Evolutionary conservation across 108 stramenopile species (phyloP), one percentile per base, ranked within the genome.

Genomic region (Stephanodiscus triporus): DNA sequence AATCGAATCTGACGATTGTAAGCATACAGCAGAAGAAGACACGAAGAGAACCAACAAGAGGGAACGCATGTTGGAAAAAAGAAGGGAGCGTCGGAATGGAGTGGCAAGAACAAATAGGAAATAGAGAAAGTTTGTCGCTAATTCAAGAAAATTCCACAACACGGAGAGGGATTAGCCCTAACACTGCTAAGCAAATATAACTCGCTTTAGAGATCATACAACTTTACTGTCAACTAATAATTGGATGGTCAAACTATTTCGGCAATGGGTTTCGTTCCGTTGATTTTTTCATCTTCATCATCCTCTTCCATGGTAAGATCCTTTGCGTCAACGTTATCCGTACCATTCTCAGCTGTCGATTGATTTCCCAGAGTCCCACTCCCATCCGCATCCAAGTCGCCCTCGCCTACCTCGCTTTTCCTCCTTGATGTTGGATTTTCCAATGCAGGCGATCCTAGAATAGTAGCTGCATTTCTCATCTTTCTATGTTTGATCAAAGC

Each of bases 31-130:
- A 42, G 22, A 0, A 50, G 56, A 22, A 2, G 61, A 63, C 0
- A 63, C 37, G 13, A 60, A 29, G 16, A 42, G 19, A 58, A 9
- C 50, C 16, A 23, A 55, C 16, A 61, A 48, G 43, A 63, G 75
- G 54, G 53, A 69, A 37, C 61, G 68, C 23, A 62, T 34, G 16
- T 55, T 68, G 49, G 40, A 68, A 43, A 43, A 66, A 60, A 57
- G 74, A n/a, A 67, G 32, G 60, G 60, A 38, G 36, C 60, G 60
- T 11, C 19, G 36, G 20, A 61, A 40, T 22, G 60, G 37, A 37
- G 19, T 57, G 30, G 2, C 27, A n/a, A 30, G 2, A 0, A 57
- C 56, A 34, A 38, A 61, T 19, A 19, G 36, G 38, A 40, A 61
- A 61, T 61, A 40, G 30, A 57, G 0, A 57, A 32, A 1, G 10